Base-by-base conservation (phyloP, 768 basidiomycete species). In the Gloeostereum incarnatum region DNA sequence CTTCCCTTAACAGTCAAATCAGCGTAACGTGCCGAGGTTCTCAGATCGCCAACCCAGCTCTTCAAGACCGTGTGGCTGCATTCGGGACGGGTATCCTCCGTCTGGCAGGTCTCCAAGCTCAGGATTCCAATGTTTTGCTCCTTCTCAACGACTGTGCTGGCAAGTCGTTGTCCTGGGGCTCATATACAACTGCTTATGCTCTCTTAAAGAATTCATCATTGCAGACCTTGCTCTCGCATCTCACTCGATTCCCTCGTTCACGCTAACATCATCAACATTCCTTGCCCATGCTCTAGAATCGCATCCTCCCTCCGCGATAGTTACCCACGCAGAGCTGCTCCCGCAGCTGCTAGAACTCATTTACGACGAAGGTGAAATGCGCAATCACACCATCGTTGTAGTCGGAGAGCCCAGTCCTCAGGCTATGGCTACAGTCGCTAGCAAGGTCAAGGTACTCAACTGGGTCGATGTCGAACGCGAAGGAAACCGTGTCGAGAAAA, bases 111-210 rank as follows among this genome's bases (percentile, higher is more conserved):
- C 58, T 86, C 5, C 63, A 72, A 30, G 69, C 75, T 2, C 61
- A 65, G 36, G 69, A 75, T 36, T 81, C 85, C 20, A 78, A 66
- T 43, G 84, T 84, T 6, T 54, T 91, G n/a, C 57, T 91, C 9
- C 60, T 90, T 18, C 62, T 92, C 27, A 84, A 91, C 45, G 89
- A 91, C 51, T 58, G 81, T 31, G 62, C 91, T 32, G 87, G 88
- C 84, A 46, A 9, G 69, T 53, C 24, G 22, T 22, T 11, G 35
- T 11, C 25, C 18, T 22, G 1, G 29, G n/a, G n/a, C 26, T 18
- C 25, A 23, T 17, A 17, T 10, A 32, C 25, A 36, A 39, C 13
- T 36, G 45, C 3, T 42, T 25, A 17, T 21, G 41, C 27, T 16
- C 21, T 19, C 18, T 32, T 21, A 3, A 49, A 86, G 88, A 84